These are phyloP conservation scores for Discostella pseudostelligera DNA, from an alignment of 108 stramenopile genomes.

Conservation along the genomic window DNA sequence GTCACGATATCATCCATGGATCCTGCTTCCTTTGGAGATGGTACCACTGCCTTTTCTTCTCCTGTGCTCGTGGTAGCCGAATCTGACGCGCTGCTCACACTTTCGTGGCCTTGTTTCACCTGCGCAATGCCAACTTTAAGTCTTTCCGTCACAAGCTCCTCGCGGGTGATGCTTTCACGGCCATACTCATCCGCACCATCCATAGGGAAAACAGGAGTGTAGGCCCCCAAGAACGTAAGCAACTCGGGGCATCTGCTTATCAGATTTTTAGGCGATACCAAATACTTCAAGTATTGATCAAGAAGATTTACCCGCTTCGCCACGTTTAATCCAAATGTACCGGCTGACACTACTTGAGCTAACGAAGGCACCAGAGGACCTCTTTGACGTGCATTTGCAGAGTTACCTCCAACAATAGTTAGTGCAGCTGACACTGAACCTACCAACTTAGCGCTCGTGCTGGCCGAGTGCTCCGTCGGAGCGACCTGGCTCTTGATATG, in stretches of 20 bases:
- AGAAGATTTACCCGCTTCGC: conserved; percentile 66
- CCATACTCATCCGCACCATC: conserved; percentile 38
- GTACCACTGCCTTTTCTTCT: not conserved
- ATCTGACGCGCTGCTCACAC: not conserved
- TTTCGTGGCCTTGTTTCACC: conserved; percentile 26
- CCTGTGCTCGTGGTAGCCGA: conserved; percentile 2
- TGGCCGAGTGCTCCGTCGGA: conserved; percentile 62
- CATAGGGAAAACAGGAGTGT: conserved; percentile 55
- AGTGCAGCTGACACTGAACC: conserved; percentile 71
- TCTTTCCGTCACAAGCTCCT: conserved; percentile 39
- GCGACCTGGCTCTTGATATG: conserved; percentile 76
- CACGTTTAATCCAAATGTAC: conserved; percentile 54
- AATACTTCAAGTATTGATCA: conserved; percentile 68
- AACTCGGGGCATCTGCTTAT: conserved; percentile 71
- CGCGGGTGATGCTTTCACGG: conserved; percentile 31
- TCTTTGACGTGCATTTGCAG: conserved; percentile 39
- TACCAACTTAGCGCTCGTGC: conserved; percentile 63
- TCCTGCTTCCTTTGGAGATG: conserved; percentile 6
- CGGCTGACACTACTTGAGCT: conserved; percentile 69
- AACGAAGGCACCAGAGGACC: conserved; percentile 74
- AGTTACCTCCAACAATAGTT: conserved; percentile 45
- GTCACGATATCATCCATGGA: conserved; percentile 5
- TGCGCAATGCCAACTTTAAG: conserved; percentile 39
- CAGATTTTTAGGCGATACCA: conserved; percentile 58
- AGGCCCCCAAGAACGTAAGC: conserved; percentile 75